Evolutionary conservation across 768 basidiomycete genomes (phyloP).

Genomic region (Naganishia randhawae): DNA sequence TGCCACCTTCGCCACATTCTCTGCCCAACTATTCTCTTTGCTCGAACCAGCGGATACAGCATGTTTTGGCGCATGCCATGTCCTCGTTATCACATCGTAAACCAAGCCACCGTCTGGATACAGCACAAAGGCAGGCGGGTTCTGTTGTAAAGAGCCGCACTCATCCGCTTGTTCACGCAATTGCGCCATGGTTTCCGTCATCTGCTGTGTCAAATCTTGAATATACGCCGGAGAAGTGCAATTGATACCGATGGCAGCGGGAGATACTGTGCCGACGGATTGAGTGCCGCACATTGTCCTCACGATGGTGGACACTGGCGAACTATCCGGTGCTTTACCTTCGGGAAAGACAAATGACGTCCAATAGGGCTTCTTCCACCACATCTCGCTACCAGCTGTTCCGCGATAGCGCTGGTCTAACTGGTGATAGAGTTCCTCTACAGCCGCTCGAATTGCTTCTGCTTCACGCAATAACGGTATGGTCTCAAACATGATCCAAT

Average conservation of each 20-base stretch:
- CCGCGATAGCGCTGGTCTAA: constrained; percentile 28
- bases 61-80: constrained; percentile 53
- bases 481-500: constrained; percentile 73
- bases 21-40: constrained; percentile 39
- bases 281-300: constrained; percentile 28
- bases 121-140: constrained; percentile 57
- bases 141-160: neutral
- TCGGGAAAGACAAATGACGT: constrained; percentile 63
- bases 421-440: constrained; percentile 52
- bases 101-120: constrained; percentile 68
- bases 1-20: constrained; percentile 32
- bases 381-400: constrained; percentile 12
- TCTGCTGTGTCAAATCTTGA: constrained; percentile 52
- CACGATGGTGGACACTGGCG: constrained; percentile 55
- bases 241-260: constrained; percentile 62
- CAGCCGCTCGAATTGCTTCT: constrained; percentile 62
- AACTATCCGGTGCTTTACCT: constrained; percentile 36
- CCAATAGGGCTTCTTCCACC: constrained; percentile 67
- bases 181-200: constrained; percentile 44
- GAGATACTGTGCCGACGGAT: neutral
- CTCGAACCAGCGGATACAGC: constrained; percentile 3
- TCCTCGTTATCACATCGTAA: constrained; percentile 56
- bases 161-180: neutral
- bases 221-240: constrained; percentile 61
- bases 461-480: constrained; percentile 67